These are phyloP conservation scores for Candida sonorensis DNA, from an alignment of 805 yeast species.

Conservation along the genomic window DNA sequence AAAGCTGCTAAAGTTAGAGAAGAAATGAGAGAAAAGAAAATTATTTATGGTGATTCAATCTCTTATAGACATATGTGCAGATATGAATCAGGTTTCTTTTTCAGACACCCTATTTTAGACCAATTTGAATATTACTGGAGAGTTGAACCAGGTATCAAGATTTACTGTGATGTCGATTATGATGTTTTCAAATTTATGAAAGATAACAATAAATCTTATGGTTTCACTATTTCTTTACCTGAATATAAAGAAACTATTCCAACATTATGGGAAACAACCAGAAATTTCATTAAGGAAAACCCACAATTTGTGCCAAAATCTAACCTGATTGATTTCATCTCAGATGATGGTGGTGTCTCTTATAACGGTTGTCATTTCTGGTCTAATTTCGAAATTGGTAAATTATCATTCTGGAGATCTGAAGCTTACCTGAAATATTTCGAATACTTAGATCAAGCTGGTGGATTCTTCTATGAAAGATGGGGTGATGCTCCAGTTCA, in stretches of 20 bases:
- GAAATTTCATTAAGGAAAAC: slow-evolving; percentile 48
- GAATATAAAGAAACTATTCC: slow-evolving; percentile 69
- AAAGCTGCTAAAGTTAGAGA: slow-evolving; percentile 53
- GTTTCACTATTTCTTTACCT: slow-evolving; percentile 71
- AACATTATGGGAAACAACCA: slow-evolving; percentile 70
- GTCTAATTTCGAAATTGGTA: slow-evolving; percentile 85
- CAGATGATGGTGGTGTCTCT: slow-evolving; percentile 60
- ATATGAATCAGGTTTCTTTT: slow-evolving; percentile 85
- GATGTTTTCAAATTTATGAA: slow-evolving; percentile 79
- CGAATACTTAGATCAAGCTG: slow-evolving; percentile 65
- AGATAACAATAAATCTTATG: slow-evolving; percentile 67
- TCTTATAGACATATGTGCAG: slow-evolving; percentile 90
- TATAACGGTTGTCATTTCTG: slow-evolving; percentile 86
- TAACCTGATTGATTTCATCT: slow-evolving; percentile 63
- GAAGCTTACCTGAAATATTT: slow-evolving; percentile 68
- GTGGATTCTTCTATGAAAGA: slow-evolving; percentile 91
- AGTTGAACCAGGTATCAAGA: slow-evolving; percentile 80
- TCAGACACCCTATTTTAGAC: slow-evolving; percentile 63
- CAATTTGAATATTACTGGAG: slow-evolving; percentile 94
- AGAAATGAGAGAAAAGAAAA: slow-evolving; percentile 41
- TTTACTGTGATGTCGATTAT: slow-evolving; percentile 76
- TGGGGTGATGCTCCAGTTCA: slow-evolving; percentile 97
- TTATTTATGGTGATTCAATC: slow-evolving; percentile 60
- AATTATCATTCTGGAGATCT: slow-evolving; percentile 66
- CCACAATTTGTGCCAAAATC: slow-evolving; percentile 54